Evolutionary conservation across 2,329 filamentous ascomycete species (phyloP), one percentile per base, ranked within the genome.

Genomic region (Diplodia corticola): DNA sequence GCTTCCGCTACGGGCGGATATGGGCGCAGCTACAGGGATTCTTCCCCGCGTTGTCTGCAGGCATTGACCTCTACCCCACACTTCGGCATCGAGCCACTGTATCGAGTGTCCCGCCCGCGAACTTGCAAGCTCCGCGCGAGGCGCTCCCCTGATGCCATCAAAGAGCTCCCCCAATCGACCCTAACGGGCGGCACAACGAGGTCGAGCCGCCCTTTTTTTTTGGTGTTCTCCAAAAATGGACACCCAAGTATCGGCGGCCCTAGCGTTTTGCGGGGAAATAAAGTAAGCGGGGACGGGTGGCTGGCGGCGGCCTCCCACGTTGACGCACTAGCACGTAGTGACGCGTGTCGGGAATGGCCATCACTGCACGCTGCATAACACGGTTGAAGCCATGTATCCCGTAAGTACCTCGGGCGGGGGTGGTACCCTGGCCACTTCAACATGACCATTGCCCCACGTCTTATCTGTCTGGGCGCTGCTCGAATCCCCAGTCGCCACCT

Each of bases 211-310:
- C 17, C 9, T 28, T 26, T 5, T 24, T 24, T 28, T 40, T 30
- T 12, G 28, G 10, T 13, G 10, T 12, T 13, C 22, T 50, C 53
- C 64, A 44, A 65, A 51, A 26, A 51, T 46, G 64, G 40, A 50
- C 3, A n/a, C n/a, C n/a, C n/a, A 10, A 10, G 3, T 35, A 50
- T 28, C 10, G 50, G 26, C 44, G 63, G 28, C 15, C 59, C 46
- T 50, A 60, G 44, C 53, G 44, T 24, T 59, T 48, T 65, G 64
- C 64, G 64, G 64, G 64, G 64, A 65, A 65, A 65, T 60, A 65
- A 53, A 55, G 40, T 59, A 55, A 65, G 57, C 57, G 57, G 57
- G 57, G 57, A 13, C 57, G 57, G 57, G 57, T 61, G 57, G 57
- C 57, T 61, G 57, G 57, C 44, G 28, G 37, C 57, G 57, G 20